phyloP scores from a whole-genome alignment of 495 filamentous ascomycete genomes.

The Cetradonia linearis region DNA sequence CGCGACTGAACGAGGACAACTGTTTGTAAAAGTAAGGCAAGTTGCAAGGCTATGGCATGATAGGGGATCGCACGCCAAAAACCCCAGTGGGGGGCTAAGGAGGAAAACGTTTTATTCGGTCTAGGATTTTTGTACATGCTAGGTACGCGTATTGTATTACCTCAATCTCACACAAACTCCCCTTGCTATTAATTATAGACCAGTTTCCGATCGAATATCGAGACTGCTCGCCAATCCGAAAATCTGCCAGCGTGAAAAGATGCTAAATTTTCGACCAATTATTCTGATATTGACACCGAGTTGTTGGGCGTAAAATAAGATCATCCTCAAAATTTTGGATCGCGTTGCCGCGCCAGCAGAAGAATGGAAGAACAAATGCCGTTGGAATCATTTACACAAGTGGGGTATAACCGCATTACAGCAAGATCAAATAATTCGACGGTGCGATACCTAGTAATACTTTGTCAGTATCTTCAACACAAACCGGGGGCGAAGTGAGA shows the following conservation, averaged over 20 bases:
- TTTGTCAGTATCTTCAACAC: not conserved
- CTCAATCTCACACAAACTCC: slow-evolving; percentile 1
- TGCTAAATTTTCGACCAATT: slow-evolving; percentile 2
- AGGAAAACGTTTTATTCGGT: slow-evolving; percentile 1
- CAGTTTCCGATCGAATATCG: not conserved
- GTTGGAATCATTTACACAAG: slow-evolving; percentile 14
- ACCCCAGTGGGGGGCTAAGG: not conserved
- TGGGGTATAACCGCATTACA: slow-evolving; percentile 40
- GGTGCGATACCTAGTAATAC: slow-evolving; percentile 44
- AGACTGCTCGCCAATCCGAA: slow-evolving; percentile 1
- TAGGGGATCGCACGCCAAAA: not conserved
- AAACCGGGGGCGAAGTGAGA: not conserved
- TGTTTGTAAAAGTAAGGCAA: not conserved
- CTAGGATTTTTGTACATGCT: slow-evolving; percentile 3
- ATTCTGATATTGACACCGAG: not conserved
- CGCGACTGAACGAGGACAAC: not conserved
- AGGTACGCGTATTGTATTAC: not conserved
- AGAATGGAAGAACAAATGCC: slow-evolving; percentile 6
- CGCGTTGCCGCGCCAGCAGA: not conserved
- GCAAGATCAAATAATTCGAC: slow-evolving; percentile 93
- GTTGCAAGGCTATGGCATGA: not conserved
- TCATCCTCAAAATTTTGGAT: not conserved
- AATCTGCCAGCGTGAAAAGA: not conserved
- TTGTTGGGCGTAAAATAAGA: not conserved
- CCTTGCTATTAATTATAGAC: not conserved